Evolutionary conservation across 805 yeast species (phyloP).

Genomic region (Debaryomyces maramus): DNA sequence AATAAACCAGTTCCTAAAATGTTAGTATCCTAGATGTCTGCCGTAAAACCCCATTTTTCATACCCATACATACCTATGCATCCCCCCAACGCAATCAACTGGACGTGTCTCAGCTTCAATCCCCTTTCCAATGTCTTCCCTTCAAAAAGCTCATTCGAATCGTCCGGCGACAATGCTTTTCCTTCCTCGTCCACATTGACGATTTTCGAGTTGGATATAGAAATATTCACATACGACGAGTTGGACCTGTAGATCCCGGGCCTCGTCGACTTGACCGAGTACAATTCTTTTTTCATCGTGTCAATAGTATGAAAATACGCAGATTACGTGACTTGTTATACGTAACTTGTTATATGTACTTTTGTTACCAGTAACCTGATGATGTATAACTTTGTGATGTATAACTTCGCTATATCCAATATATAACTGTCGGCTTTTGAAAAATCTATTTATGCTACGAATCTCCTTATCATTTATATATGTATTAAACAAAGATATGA

Average conservation of each 20-base stretch:
- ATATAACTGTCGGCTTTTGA: too few species aligned
- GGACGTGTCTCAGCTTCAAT: conserved; percentile 51
- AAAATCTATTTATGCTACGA: too few species aligned
- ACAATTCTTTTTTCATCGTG: conserved; percentile 8
- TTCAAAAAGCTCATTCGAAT: conserved; percentile 19
- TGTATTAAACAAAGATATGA: too few species aligned
- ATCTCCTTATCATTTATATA: too few species aligned
- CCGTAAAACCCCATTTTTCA: background rate
- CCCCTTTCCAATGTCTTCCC: conserved; percentile 34
- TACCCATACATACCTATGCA: conserved; percentile 60
- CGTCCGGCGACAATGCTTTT: conserved; percentile 18
- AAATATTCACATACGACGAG: conserved; percentile 23
- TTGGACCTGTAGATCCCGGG: conserved; percentile 27
- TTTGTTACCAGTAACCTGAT: too few species aligned
- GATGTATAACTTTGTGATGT: too few species aligned
- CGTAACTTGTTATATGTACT: too few species aligned
- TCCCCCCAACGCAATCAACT: conserved; percentile 81
- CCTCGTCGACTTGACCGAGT: conserved; percentile 18
- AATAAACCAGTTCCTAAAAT: conserved; percentile 55
- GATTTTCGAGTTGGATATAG: conserved; percentile 29
- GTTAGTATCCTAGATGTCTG: conserved; percentile 23
- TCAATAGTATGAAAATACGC: background rate
- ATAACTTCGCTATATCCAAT: too few species aligned
- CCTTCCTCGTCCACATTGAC: conserved; percentile 24
- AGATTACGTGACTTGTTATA: too few species aligned